phyloP scores from a whole-genome alignment of 2,329 filamentous ascomycete genomes.

The Aspergillus puulaauensis region DNA sequence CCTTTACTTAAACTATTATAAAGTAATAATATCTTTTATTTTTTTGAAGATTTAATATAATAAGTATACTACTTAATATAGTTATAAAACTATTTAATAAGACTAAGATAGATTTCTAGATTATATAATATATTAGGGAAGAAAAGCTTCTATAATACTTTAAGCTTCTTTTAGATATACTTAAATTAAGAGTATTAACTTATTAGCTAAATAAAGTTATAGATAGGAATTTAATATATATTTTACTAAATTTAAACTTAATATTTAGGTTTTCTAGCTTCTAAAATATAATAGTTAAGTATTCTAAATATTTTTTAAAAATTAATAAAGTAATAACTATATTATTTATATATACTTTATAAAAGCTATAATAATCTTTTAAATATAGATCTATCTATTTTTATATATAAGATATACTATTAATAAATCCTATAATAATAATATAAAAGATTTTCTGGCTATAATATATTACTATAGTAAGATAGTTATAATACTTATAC shows the following conservation, averaged over 20 bases:
- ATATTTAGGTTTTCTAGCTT: background rate
- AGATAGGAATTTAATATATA: background rate
- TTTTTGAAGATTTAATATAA: background rate
- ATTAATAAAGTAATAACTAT: too few species aligned
- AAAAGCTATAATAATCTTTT: too few species aligned
- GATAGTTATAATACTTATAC: too few species aligned
- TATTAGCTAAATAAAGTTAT: background rate
- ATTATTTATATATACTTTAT: too few species aligned
- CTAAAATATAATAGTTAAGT: background rate
- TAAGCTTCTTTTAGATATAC: background rate
- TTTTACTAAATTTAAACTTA: background rate
- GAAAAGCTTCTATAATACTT: background rate
- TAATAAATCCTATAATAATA: too few species aligned
- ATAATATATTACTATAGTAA: too few species aligned
- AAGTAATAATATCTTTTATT: background rate
- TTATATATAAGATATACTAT: too few species aligned
- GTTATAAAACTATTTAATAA: background rate
- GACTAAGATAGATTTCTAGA: background rate
- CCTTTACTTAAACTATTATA: background rate
- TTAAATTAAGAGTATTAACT: background rate
- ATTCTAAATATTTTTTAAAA: background rate
- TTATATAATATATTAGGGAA: background rate
- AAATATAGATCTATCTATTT: too few species aligned
- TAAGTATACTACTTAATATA: background rate
- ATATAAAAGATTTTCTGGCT: too few species aligned